Percentiles rank a stretch among this genome's conserved stretches.
phyloP scores from a whole-genome alignment of 768 basidiomycete genomes.

The Calocera cornea region DNA sequence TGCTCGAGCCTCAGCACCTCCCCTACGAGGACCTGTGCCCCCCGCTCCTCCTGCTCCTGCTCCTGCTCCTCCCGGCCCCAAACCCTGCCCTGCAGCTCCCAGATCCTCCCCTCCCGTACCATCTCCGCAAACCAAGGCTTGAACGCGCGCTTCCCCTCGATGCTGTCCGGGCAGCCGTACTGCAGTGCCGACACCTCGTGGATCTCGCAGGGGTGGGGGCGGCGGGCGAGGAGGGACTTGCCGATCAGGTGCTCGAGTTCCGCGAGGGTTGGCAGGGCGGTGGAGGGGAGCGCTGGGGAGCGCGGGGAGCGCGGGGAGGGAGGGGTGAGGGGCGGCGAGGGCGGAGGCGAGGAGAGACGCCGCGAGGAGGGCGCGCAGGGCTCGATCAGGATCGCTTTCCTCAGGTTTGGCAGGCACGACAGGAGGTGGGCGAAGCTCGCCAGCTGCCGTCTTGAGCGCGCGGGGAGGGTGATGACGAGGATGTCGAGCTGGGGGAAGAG shows the following conservation, averaged over 20 bases:
- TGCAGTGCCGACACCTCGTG: not conserved
- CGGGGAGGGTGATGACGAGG: not conserved
- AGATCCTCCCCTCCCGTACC: not conserved
- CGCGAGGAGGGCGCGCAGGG: not conserved
- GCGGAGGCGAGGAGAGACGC: not conserved
- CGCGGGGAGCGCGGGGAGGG: not conserved
- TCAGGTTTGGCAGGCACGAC: not conserved
- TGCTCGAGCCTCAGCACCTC: not conserved
- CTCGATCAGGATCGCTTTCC: constrained; percentile 1
- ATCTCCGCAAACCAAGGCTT: not conserved
- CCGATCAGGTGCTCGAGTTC: not conserved
- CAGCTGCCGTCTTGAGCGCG: not conserved
- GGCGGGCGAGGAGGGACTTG: constrained; percentile 1
- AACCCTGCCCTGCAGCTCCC: not conserved
- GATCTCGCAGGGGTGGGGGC: not conserved
- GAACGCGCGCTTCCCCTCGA: not conserved
- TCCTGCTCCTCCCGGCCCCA: not conserved
- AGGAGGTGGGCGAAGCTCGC: not conserved
- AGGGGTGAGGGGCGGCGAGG: not conserved
- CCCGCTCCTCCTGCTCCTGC: not conserved
- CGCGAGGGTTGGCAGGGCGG: not conserved
- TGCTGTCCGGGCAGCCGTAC: not conserved
- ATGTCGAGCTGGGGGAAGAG: not conserved
- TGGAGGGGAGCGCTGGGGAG: not conserved
- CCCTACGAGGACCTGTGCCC: not conserved